Evolutionary conservation across 306 rosid genomes (phyloP).

Genomic region (Cicer cuneatum): DNA sequence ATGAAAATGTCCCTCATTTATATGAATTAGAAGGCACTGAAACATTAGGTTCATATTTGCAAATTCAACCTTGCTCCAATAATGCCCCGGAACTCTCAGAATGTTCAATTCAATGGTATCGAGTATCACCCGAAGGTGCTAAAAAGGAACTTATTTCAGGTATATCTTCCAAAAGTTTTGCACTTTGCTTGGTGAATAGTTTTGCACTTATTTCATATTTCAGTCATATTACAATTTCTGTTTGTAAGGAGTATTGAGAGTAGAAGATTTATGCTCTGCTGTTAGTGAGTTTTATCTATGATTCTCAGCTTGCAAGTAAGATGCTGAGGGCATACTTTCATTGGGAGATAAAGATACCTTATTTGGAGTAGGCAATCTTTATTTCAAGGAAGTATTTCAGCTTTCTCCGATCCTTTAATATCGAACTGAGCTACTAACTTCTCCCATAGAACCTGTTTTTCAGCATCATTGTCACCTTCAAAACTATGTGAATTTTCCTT

Average conservation of each 20-base stretch:
- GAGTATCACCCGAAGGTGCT: constrained; percentile 71
- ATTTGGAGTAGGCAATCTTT: too few relatives aligned
- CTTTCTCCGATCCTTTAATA: too few relatives aligned
- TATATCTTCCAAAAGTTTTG: constrained; percentile 8
- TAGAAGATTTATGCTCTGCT: background rate
- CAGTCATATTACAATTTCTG: too few relatives aligned
- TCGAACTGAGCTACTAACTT: too few relatives aligned
- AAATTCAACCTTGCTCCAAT: constrained; percentile 71
- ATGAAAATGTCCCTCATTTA: constrained; percentile 55
- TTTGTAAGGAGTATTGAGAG: too few relatives aligned
- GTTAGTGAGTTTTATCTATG: background rate
- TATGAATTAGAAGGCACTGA: constrained; percentile 86
- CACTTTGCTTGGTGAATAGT: constrained; percentile 10
- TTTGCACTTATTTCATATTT: background rate
- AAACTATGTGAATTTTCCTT: too few relatives aligned
- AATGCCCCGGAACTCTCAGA: constrained; percentile 67
- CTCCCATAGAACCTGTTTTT: too few relatives aligned
- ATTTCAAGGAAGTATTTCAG: too few relatives aligned
- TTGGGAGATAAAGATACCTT: too few relatives aligned
- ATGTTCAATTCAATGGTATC: constrained; percentile 87
- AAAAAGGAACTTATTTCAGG: constrained; percentile 94
- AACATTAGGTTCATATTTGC: constrained; percentile 83
- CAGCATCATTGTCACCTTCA: too few relatives aligned
- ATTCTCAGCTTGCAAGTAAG: too few relatives aligned
- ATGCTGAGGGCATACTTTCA: too few relatives aligned